These are phyloP conservation scores for Xylaria arbuscula DNA, from an alignment of 2,329 filamentous ascomycete genomes.

Conservation along the genomic window DNA sequence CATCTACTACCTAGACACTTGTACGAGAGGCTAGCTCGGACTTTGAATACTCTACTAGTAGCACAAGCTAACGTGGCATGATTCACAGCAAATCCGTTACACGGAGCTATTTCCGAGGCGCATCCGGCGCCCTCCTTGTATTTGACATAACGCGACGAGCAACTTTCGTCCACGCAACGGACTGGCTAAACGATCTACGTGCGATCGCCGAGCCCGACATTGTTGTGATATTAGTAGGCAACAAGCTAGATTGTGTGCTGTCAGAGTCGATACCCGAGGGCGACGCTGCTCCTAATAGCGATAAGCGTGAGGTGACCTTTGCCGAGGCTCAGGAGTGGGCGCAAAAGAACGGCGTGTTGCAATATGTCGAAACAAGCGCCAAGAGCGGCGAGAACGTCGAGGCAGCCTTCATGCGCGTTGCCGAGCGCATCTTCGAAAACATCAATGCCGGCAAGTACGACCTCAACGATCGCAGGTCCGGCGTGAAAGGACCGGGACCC, in stretches of 20 bases:
- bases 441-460: constrained; percentile 96
- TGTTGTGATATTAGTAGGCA: constrained; percentile 92
- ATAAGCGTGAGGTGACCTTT: constrained; percentile 77
- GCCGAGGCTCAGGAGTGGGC: constrained; percentile 94
- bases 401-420: constrained; percentile 89
- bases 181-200: constrained; percentile 93
- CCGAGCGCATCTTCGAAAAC: constrained; percentile 95
- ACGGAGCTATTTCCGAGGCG: constrained; percentile 89
- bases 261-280: constrained; percentile 31
- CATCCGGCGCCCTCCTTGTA: constrained; percentile 79
- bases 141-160: constrained; percentile 90
- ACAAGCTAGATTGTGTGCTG: constrained; percentile 86
- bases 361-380: constrained; percentile 95
- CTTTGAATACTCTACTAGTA: too few relatives aligned
- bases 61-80: constrained; percentile 20
- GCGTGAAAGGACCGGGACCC: constrained; percentile 80
- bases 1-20: neutral
- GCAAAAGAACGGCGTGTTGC: constrained; percentile 81
- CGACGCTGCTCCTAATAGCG: constrained; percentile 51
- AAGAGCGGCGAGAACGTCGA: constrained; percentile 97
- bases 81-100: constrained; percentile 80
- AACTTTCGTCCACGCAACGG: constrained; percentile 88
- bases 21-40: neutral
- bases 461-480: constrained; percentile 89
- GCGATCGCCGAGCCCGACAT: constrained; percentile 97